Base-by-base conservation (phyloP, 2,329 filamentous ascomycete genomes). In the Colletotrichum gigasporum region DNA sequence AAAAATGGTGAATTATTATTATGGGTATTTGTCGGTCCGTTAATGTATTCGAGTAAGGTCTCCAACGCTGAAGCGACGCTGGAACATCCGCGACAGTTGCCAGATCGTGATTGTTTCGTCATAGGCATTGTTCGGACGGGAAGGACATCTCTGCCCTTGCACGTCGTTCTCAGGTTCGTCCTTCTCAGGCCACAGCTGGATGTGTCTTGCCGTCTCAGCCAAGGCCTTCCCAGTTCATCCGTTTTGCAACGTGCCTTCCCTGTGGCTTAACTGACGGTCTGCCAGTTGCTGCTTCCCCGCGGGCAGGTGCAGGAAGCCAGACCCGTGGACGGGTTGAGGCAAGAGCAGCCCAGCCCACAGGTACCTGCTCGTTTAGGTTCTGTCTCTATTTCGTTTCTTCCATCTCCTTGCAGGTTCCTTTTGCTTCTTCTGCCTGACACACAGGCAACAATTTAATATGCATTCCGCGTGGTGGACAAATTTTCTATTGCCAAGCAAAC, bases 121-220 rank as follows among this genome's bases (percentile, higher is more conserved):
- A 28, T 4, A 41, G 32, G 44, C 9, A 16, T 58, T 32, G 61
- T 64, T 53, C 56, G 37, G 61, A 63, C 34, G 61, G 32, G 47
- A 47, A 26, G 20, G 41, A 11, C 35, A n/a, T n/a, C n/a, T n/a
- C n/a, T n/a, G n/a, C n/a, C n/a, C n/a, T n/a, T n/a, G n/a, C n/a
- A n/a, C 37, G 22, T 39, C 34, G 7, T 41, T 20, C 6, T 42
- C 35, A n/a, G 11, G 16, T 30, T 42, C 35, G 24, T 61, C 34
- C 24, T 32, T 42, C 34, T 16, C 28, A n/a, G n/a, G n/a, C n/a
- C n/a, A n/a, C n/a, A n/a, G n/a, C n/a, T n/a, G n/a, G n/a, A n/a
- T n/a, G n/a, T 14, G 26, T 30, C 24, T 11, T 37, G 28, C 39
- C 24, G 41, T 20, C 22, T 39, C 32, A 28, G 30, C 30, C 35